Base-by-base conservation (phyloP, 2,329 filamentous ascomycete genomes). In the Botrytis hyacinthi region DNA sequence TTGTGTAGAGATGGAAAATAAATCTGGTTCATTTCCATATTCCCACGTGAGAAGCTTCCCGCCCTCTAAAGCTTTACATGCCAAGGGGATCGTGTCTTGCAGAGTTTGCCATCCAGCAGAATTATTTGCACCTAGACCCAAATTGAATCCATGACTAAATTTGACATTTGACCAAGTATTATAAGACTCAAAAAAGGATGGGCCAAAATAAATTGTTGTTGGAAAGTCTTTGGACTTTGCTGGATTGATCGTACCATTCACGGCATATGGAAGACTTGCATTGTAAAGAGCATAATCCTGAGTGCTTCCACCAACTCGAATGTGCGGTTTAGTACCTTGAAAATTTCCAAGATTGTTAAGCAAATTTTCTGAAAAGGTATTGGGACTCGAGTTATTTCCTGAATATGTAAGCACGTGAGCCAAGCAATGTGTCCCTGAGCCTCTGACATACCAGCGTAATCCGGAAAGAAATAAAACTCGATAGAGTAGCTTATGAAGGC, bases 241-340 rank as follows among this genome's bases (percentile, higher is more conserved):
- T 0, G 83, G 83, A 72, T 89, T 83, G 70, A 86, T 82, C 3
- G 84, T 88, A 44, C 88, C 88, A 68, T 88, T 84, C 16, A 87
- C 82, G 9, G 86, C 86, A 10, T 83, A 82, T 1, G 83, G 79
- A 9, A 89, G 85, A 6, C 84, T 84, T 2, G 84, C 81, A 75
- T 91, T 85, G 80, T 88, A 91, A 54, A 91, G 83, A 8, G 88
- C 88, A 76, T 87, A 90, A 81, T 91, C 89, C 80, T 91, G 89
- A 0, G 89, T 91, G 77, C 91, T 91, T n/a, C 89, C 90, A 5
- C 90, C 89, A 2, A 91, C 88, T 26, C 89, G 84, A 72, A 91
- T 87, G 76, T 88, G 84, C 2, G 89, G 89, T 75, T 89, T 89
- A 10, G 83, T 84, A 14, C 88, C 88, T 22, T 83, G 84, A 5